These are phyloP conservation scores for Linnemannia exigua DNA, from an alignment of 192 early-diverging fungal species.

Conservation along the genomic window DNA sequence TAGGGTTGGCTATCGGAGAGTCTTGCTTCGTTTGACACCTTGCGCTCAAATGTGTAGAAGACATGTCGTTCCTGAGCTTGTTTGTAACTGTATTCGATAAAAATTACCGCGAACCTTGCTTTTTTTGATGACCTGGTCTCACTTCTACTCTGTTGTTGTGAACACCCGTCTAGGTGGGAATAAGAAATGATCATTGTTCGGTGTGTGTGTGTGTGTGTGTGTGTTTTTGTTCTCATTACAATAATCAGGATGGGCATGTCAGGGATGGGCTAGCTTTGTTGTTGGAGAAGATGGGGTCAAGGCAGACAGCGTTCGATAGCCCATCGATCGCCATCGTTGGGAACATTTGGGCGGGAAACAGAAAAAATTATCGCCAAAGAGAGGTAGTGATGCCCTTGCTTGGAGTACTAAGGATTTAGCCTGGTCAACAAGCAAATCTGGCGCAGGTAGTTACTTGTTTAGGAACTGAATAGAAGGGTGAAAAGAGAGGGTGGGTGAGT, in stretches of 20 bases:
- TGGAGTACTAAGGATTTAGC: not conserved
- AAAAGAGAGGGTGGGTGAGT: not conserved
- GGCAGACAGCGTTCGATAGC: not conserved
- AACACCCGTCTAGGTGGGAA: not conserved
- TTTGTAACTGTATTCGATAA: not conserved
- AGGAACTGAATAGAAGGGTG: not conserved
- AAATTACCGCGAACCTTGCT: not conserved
- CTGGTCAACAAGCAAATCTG: not conserved
- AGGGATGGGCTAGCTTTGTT: not conserved
- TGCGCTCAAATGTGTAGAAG: too few relatives aligned
- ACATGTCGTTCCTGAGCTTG: not conserved
- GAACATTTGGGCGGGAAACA: conserved; percentile 1
- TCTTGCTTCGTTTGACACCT: conserved; percentile 5
- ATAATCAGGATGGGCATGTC: not conserved
- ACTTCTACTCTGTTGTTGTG: not conserved
- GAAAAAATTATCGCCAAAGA: not conserved
- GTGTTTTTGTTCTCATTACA: not conserved
- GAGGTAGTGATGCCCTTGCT: not conserved
- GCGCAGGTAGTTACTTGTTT: not conserved
- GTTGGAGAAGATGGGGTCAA: not conserved
- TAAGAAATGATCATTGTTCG: not conserved
- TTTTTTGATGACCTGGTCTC: not conserved
- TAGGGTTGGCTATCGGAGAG: not conserved
- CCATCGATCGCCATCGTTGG: not conserved
- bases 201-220: not conserved